phyloP scores from a whole-genome alignment of 306 rosid genomes.

The Sechiopsis laciniata region DNA sequence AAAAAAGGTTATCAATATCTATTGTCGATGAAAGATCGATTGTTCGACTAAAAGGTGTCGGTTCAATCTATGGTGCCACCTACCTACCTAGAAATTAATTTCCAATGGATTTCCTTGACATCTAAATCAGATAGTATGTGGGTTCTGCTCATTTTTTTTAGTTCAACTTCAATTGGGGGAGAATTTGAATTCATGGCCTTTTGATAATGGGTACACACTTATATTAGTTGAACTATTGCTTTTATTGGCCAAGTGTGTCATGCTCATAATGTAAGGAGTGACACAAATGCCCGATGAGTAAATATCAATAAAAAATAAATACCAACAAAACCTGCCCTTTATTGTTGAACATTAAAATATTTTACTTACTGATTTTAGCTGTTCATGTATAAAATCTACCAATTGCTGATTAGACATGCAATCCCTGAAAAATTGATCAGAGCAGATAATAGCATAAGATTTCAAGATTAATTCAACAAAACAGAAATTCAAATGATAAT shows the following conservation, averaged over 20 bases:
- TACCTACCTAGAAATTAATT: no score
- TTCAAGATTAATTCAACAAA: slow-evolving; percentile 3
- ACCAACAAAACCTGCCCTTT: neutral
- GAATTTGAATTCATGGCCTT: no score
- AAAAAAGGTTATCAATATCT: neutral
- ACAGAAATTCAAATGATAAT: neutral
- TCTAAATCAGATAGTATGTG: no score
- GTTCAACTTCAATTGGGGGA: no score
- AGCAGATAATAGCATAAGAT: slow-evolving; percentile 15
- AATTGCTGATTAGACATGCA: slow-evolving; percentile 95
- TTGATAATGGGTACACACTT: no score
- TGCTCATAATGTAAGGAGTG: neutral
- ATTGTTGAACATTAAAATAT: neutral
- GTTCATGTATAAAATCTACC: slow-evolving; percentile 75
- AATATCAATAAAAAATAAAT: neutral
- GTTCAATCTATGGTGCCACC: no score
- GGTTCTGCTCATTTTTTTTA: no score
- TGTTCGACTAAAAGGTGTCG: no score
- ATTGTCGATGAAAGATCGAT: no score
- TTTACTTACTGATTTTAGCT: slow-evolving; percentile 48
- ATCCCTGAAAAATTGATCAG: slow-evolving; percentile 61
- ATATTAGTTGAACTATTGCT: no score
- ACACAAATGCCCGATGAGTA: neutral
- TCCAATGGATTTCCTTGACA: no score
- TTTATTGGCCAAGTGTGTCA: neutral